A percentile compares a stretch with the other conserved stretches of the same genome.
Conservation (phyloP, 2,329 filamentous ascomycete species). For the Hypoxylon sp. region DNA sequence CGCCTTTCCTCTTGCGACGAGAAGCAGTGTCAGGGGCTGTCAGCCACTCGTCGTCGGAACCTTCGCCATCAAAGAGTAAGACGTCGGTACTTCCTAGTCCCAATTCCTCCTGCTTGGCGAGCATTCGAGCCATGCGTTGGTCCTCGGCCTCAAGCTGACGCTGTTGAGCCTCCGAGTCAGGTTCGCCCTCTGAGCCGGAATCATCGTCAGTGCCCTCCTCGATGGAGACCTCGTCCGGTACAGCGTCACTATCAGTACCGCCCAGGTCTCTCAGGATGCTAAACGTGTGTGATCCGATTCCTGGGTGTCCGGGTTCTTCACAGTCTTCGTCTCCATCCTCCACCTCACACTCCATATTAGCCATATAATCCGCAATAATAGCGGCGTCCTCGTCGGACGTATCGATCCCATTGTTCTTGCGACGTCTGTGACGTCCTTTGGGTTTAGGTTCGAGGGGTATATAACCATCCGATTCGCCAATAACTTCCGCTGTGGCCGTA, state of each 20-base stretch:
- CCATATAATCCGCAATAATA: conserved; percentile 76
- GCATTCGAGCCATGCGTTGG: conserved; percentile 69
- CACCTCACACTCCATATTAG: conserved; percentile 68
- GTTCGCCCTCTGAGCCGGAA: conserved; percentile 54
- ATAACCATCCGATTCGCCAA: conserved; percentile 37
- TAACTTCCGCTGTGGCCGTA: conserved; percentile 28
- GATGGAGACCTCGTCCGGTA: conserved; percentile 43
- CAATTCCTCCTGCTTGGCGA: conserved; percentile 72
- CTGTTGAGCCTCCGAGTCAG: conserved; percentile 51
- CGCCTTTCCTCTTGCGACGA: conserved; percentile 48
- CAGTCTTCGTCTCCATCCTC: conserved; percentile 47
- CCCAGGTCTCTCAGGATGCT: conserved; percentile 57
- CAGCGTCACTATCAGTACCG: conserved; percentile 56
- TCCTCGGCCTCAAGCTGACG: conserved; percentile 60
- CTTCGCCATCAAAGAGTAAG: conserved; percentile 65
- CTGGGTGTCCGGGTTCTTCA: conserved; percentile 41
- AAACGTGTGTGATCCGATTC: conserved; percentile 45
- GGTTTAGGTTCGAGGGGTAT: conserved; percentile 42
- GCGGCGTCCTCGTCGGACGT: conserved; percentile 62
- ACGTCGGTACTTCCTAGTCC: conserved; percentile 71
- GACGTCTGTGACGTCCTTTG: conserved; percentile 31
- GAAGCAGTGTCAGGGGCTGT: conserved; percentile 41
- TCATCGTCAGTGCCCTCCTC: conserved; percentile 48
- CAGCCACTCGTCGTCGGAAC: conserved; percentile 52
- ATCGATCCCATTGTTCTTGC: conserved; percentile 9